Base-by-base conservation (phyloP, 352 stramenopile species). In the Pythium aquatile region DNA sequence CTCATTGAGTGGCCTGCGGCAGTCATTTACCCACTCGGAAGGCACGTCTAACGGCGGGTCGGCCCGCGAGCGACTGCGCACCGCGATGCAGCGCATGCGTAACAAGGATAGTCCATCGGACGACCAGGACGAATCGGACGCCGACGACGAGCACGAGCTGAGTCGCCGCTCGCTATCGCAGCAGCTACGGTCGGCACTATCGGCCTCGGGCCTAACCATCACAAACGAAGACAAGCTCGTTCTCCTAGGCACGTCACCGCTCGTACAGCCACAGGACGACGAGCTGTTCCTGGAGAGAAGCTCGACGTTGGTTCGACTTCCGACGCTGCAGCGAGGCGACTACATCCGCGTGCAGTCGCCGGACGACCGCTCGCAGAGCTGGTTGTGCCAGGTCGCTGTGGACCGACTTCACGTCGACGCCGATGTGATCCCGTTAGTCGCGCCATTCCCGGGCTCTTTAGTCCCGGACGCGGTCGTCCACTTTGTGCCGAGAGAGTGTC, bases 231-330 rank as follows among this genome's bases (percentile, higher is more conserved):
- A 70, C 7, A 56, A 40, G 10, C 63, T 70, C 57, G 35, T 65
- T 13, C 24, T 73, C 11, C 20, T 73, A 33, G 66, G 66, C 48
- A 28, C 64, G 30, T 58, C 51, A 13, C 61, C 66, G 46, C 66
- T 68, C 35, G 48, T 73, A 26, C 66, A 69, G 44, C 60, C 60
- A 14, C 55, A 73, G 39, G 66, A 73, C 51, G 66, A 73, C 9
- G 33, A 63, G 30, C 40, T 73, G 2, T 69, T 66, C 40, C 56
- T 73, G n/a, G 60, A 73, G 52, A 47, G 51, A n/a, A 49, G 20
- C 29, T 35, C 56, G 2, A 24, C 51, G 8, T 59, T 28, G 4
- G n/a, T 30, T 14, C 10, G 35, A 33, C 24, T 28, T 32, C 58
- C 35, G 35, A 65, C 49, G 3, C 47, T 73, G 16, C 37, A 37